Conservation (phyloP, 768 basidiomycete species). For the Lenzites betulinus region DNA sequence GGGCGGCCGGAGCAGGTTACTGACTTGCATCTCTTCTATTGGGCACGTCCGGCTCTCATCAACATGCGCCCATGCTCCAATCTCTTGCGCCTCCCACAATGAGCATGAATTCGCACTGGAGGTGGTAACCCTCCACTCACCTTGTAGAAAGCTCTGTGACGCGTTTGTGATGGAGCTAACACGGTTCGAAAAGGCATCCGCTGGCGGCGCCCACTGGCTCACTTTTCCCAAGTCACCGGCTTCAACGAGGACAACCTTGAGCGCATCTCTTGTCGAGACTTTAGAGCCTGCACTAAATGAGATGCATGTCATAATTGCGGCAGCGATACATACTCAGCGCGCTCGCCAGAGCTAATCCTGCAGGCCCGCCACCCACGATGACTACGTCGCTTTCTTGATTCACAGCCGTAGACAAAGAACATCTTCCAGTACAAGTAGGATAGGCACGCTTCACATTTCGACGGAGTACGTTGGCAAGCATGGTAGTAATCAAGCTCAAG, state of each 20-base stretch:
- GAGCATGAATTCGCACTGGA: background rate
- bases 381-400: slow-evolving; percentile 76
- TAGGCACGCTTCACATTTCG: background rate
- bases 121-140: slow-evolving; percentile 38
- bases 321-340: slow-evolving; percentile 66
- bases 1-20: slow-evolving; percentile 6
- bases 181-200: slow-evolving; percentile 71
- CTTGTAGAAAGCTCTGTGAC: slow-evolving; percentile 65
- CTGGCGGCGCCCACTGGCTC: slow-evolving; percentile 61
- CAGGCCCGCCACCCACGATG: slow-evolving; percentile 93
- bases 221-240: slow-evolving; percentile 73
- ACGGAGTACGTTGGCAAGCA: background rate
- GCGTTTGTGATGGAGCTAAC: slow-evolving; percentile 84
- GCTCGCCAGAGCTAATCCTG: slow-evolving; percentile 85
- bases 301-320: background rate
- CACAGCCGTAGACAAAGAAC: slow-evolving; percentile 20
- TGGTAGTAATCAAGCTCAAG: background rate
- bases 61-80: slow-evolving; percentile 83
- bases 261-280: slow-evolving; percentile 42
- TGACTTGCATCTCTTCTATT: slow-evolving; percentile 85
- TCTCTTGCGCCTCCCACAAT: slow-evolving; percentile 47
- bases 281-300: slow-evolving; percentile 1
- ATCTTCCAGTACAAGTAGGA: background rate
- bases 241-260: slow-evolving; percentile 77
- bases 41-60: slow-evolving; percentile 66